These are phyloP conservation scores for Eucalyptus polyanthemos DNA, from an alignment of 345 rosid species.

Conservation along the genomic window DNA sequence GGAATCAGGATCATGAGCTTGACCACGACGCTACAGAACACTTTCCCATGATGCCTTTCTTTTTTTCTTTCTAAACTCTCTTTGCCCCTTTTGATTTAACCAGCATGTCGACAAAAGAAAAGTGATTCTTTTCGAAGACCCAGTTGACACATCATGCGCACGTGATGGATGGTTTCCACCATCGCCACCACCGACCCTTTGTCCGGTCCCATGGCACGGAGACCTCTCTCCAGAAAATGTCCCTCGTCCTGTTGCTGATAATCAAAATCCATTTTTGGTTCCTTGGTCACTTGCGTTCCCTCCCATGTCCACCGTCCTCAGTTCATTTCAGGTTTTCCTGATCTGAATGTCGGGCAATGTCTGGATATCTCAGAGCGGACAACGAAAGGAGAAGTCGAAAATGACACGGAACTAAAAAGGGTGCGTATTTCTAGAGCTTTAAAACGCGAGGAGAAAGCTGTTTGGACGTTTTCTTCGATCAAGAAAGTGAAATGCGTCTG, in stretches of 20 bases:
- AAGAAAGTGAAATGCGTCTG: not conserved
- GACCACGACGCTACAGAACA: not conserved
- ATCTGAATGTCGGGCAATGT: not conserved
- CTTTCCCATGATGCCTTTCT: not conserved
- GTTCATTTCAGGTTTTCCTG: not conserved
- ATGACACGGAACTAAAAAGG: not conserved
- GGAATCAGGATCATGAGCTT: not conserved
- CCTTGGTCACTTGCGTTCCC: not conserved
- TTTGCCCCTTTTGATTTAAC: not conserved
- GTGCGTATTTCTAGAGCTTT: not conserved
- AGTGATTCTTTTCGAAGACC: not conserved
- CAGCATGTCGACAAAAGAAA: not conserved
- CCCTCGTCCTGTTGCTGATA: not conserved
- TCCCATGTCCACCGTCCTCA: not conserved
- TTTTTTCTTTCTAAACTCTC: not conserved
- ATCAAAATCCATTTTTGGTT: not conserved
- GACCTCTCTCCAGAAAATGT: not conserved
- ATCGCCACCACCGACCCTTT: conserved; percentile 10
- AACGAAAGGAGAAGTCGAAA: not conserved
- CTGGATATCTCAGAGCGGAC: not conserved
- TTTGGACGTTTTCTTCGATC: not conserved
- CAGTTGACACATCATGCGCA: conserved; percentile 7
- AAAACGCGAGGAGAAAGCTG: not conserved
- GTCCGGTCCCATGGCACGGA: not conserved
- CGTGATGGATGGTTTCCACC: conserved; percentile 9